Base-by-base conservation (phyloP, 345 rosid genomes). In the Eucalyptus grandis region DNA sequence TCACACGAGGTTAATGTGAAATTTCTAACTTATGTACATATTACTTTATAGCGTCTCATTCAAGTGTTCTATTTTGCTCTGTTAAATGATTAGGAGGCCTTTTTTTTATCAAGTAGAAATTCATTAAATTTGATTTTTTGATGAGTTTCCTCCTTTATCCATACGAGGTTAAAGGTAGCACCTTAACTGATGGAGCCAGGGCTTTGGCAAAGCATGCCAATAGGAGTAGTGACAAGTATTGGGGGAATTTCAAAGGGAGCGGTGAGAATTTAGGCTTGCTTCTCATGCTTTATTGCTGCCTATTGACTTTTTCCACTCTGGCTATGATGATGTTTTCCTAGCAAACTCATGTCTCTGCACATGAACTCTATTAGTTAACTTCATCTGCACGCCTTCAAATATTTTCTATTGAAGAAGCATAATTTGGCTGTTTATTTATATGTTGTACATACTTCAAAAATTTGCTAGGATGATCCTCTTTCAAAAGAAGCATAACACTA, bases 111-210 rank as follows among this genome's bases (percentile, higher is more conserved):
- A 21, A 6, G 85, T 77, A 22, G 47, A 40, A 40, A 77, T 77
- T 77, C 47, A 4, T 77, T 40, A 44, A 77, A 11, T 69, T n/a
- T 65, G 26, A 24, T 46, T 26, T 47, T 60, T 86, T 27, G 80
- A 81, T 65, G 83, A 77, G 15, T 22, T 90, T 82, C 81, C 30
- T 40, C 53, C 17, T 43, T 89, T 91, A 27, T 83, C 91, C 88
- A 85, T 87, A 91, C 60, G 87, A 95, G 99, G 91, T 95, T 88
- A 94, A 94, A 93, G 92, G 96, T 89, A 93, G 95, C 93, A 47
- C 86, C 90, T 92, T 97, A 88, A 97, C 95, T 89, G 92, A 91
- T 91, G 99, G 98, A 88, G 97, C 97, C 88, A 94, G 99, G 92
- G 97, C 98, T 51, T 90, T 97, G 93, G 94, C 96, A 49, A 96